phyloP scores from a whole-genome alignment of 2,329 filamentous ascomycete genomes.

The Rutstroemia sp. region DNA sequence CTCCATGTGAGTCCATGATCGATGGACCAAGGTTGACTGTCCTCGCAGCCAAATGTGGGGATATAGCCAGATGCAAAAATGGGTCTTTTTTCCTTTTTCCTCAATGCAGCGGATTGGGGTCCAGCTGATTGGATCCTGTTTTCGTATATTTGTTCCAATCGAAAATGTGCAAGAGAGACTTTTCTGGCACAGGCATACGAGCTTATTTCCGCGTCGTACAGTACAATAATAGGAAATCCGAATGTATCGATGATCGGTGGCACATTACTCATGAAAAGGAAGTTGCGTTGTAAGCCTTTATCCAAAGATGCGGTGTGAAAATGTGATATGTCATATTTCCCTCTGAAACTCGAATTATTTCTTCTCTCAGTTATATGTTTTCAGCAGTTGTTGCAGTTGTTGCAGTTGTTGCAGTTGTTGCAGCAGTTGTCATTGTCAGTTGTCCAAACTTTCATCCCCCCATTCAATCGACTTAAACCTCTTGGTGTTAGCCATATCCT shows the following conservation, averaged over 20 bases:
- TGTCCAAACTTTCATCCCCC: neutral
- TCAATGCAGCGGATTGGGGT: neutral
- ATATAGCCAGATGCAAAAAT: neutral
- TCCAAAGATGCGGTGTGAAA: conserved; percentile 4
- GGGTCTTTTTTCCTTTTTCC: no score
- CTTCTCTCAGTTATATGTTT: neutral
- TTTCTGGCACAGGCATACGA: neutral
- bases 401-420: neutral
- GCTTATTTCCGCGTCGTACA: neutral
- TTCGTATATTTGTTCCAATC: neutral
- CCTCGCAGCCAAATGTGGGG: neutral
- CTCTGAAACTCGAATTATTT: neutral
- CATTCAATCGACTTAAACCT: neutral
- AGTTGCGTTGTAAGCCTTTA: neutral
- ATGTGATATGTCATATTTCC: conserved; percentile 1
- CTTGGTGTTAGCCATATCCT: neutral
- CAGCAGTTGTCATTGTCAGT: neutral
- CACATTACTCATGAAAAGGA: neutral
- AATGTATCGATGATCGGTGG: neutral
- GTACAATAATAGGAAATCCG: neutral
- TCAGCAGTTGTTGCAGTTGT: neutral
- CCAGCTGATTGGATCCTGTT: conserved; percentile 1
- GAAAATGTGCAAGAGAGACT: no score
- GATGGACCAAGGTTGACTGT: neutral
- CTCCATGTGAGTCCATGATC: neutral